These are phyloP conservation scores for Collybiopsis confluens DNA, from an alignment of 768 basidiomycete species.

Conservation along the genomic window DNA sequence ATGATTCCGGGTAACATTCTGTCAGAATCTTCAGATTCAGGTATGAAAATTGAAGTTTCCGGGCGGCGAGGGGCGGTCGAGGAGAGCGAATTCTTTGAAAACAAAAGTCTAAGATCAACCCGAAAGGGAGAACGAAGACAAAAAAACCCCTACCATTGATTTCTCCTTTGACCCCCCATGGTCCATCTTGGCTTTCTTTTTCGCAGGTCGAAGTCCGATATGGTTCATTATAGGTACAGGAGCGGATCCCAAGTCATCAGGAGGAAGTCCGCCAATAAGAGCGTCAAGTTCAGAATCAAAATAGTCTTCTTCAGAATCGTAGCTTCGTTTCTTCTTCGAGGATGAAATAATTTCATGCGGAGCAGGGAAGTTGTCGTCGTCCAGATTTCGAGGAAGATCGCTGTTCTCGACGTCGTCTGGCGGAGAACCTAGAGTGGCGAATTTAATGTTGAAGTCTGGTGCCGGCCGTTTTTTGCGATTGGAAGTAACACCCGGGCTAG, in stretches of 20 bases:
- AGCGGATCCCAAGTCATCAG: slow-evolving; percentile 12
- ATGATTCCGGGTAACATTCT: not conserved
- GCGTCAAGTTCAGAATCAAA: slow-evolving; percentile 40
- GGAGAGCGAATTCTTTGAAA: too few relatives aligned
- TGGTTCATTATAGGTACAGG: not conserved
- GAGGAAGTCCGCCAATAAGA: slow-evolving; percentile 34
- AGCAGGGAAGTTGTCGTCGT: slow-evolving; percentile 42
- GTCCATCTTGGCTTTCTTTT: slow-evolving; percentile 8
- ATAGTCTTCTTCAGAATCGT: slow-evolving; percentile 32
- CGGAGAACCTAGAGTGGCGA: slow-evolving; percentile 37
- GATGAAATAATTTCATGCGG: slow-evolving; percentile 26
- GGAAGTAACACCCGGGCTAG: slow-evolving; percentile 13
- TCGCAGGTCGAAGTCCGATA: not conserved
- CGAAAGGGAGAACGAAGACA: too few relatives aligned
- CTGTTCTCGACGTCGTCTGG: not conserved
- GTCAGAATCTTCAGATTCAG: too few relatives aligned
- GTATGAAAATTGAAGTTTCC: too few relatives aligned
- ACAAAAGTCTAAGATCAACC: too few relatives aligned
- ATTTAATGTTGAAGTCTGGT: slow-evolving; percentile 48
- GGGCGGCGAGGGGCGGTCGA: too few relatives aligned
- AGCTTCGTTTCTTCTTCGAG: slow-evolving; percentile 11
- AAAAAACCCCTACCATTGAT: too few relatives aligned
- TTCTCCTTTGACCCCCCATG: not conserved
- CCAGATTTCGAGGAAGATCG: slow-evolving; percentile 19
- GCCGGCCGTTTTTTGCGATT: slow-evolving; percentile 25